Evolutionary conservation across 2,329 filamentous ascomycete genomes (phyloP).

Genomic region (Amauroascus niger): DNA sequence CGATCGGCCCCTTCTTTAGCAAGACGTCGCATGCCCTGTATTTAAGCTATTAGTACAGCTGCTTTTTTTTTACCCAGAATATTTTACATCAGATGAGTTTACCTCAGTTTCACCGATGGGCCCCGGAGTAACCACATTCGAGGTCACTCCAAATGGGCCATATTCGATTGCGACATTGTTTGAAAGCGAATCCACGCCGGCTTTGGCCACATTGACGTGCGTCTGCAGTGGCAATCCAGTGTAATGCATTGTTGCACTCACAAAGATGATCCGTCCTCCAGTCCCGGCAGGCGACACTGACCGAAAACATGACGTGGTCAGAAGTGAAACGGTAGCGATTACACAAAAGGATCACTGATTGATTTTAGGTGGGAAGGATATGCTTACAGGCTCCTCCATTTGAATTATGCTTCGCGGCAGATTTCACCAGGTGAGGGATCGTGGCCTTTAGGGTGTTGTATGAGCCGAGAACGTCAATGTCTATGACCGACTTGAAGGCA

Average conservation of each 20-base stretch:
- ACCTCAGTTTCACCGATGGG: conserved; percentile 73
- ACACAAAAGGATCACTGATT: background rate
- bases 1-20: conserved; percentile 44
- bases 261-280: conserved; percentile 76
- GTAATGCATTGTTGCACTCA: conserved; percentile 88
- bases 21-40: conserved; percentile 55
- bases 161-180: conserved; percentile 76
- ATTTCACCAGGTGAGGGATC: conserved; percentile 67
- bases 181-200: conserved; percentile 76
- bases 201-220: conserved; percentile 87
- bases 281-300: conserved; percentile 43
- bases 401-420: conserved; percentile 53
- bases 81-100: background rate
- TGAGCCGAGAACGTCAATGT: conserved; percentile 88
- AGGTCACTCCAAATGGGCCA: conserved; percentile 74
- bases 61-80: background rate
- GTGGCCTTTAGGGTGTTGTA: conserved; percentile 94
- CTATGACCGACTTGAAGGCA: conserved; percentile 89
- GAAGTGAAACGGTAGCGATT: no score
- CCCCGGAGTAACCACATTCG: conserved; percentile 81
- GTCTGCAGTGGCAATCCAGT: conserved; percentile 74
- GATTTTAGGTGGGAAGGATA: background rate
- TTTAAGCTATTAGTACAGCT: background rate
- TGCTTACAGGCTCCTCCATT: conserved; percentile 46
- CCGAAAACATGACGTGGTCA: conserved; percentile 18